A percentile compares a stretch with the other conserved stretches of the same genome.
These are phyloP conservation scores for Yamadazyma nakazawae DNA, from an alignment of 805 yeast genomes.

Conservation along the genomic window DNA sequence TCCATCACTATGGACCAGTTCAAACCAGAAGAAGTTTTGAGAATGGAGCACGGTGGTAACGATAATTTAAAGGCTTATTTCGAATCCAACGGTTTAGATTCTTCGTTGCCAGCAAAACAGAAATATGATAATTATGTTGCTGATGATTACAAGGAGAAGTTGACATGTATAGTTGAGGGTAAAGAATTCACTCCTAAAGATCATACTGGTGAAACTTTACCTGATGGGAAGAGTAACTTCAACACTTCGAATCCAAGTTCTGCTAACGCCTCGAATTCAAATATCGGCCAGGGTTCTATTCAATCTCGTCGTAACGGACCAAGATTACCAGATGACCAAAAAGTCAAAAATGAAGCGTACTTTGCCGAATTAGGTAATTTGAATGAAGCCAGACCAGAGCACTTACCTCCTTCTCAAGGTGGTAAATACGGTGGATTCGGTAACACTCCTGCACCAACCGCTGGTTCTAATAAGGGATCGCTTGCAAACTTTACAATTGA, in stretches of 20 bases:
- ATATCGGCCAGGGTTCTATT: conserved; percentile 22
- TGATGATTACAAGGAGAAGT: conserved; percentile 84
- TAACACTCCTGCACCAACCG: conserved; percentile 57
- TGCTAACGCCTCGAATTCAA: conserved; percentile 7
- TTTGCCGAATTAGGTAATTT: conserved; percentile 75
- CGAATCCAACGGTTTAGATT: conserved; percentile 65
- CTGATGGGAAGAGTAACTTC: conserved; percentile 17
- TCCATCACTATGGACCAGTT: conserved; percentile 98
- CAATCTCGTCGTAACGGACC: conserved; percentile 44
- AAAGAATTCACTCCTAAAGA: conserved; percentile 64
- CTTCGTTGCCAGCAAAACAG: conserved; percentile 56
- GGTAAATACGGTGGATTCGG: conserved; percentile 94
- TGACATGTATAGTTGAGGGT: conserved; percentile 74
- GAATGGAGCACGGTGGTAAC: conserved; percentile 96
- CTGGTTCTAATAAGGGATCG: conserved; percentile 32
- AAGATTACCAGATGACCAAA: conserved; percentile 32
- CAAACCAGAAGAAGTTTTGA: conserved; percentile 81
- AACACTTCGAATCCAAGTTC: not conserved
- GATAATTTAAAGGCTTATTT: conserved; percentile 69
- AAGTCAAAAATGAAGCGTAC: conserved; percentile 71
- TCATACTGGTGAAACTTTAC: conserved; percentile 47
- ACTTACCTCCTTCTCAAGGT: conserved; percentile 89
- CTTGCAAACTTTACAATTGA: conserved; percentile 60
- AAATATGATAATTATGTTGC: conserved; percentile 91
- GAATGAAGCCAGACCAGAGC: conserved; percentile 69